These are phyloP conservation scores for Thraustochytrium striatum DNA, from an alignment of 352 stramenopile genomes.

Conservation along the genomic window DNA sequence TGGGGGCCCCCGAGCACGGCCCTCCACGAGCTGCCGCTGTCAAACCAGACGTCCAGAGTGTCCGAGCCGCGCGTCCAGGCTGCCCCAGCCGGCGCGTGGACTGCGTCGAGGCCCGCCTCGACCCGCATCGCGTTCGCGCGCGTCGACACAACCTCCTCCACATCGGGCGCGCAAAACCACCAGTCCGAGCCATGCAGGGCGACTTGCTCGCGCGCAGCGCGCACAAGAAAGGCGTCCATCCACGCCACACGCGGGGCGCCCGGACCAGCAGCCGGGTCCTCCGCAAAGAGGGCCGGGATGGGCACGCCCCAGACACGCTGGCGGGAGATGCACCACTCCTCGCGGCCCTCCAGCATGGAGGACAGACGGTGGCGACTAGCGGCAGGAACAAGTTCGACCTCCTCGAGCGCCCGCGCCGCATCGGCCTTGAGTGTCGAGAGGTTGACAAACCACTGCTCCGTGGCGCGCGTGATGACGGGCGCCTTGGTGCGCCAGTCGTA, in stretches of 20 bases:
- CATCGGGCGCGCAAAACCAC: conserved; percentile 39
- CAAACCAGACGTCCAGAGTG: conserved; percentile 99
- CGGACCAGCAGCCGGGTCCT: not conserved
- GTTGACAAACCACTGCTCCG: conserved; percentile 96
- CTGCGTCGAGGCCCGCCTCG: not conserved
- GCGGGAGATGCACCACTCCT: conserved; percentile 97
- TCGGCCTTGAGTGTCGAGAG: conserved; percentile 42
- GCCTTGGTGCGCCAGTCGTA: conserved; percentile 99
- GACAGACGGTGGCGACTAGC: conserved; percentile 72
- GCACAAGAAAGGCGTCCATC: conserved; percentile 18
- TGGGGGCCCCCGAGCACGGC: conserved; percentile 64
- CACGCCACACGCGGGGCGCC: conserved; percentile 2
- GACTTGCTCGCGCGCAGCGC: conserved; percentile 20
- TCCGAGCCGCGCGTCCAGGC: conserved; percentile 84
- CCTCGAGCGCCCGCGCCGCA: conserved; percentile 16
- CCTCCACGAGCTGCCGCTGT: conserved; percentile 83
- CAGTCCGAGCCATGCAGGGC: conserved; percentile 40
- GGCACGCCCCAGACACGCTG: conserved; percentile 95
- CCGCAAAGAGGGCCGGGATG: conserved; percentile 89
- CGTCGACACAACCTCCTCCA: not conserved
- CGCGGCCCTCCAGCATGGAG: conserved; percentile 75
- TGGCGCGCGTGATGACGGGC: conserved; percentile 94
- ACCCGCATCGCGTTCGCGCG: not conserved
- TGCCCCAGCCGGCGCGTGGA: not conserved
- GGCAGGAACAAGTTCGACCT: conserved; percentile 85